Evolutionary conservation across 164 flowering plant genomes (phyloP).

Genomic region (Aristolochia californica): DNA sequence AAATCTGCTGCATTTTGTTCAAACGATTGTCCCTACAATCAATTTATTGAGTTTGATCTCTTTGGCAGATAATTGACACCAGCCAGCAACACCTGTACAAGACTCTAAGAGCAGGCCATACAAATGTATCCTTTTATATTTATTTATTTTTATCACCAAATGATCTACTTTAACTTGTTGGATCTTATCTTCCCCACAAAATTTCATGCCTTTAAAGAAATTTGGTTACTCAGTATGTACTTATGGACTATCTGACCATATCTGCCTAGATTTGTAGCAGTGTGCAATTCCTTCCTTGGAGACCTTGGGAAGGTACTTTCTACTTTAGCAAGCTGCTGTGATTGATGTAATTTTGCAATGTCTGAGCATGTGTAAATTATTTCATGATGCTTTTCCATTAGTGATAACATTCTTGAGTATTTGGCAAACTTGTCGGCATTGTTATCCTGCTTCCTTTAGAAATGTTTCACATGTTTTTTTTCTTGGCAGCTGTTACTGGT

Average conservation of each 20-base stretch:
- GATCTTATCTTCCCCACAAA: background rate
- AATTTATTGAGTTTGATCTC: conserved; percentile 12
- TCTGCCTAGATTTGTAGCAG: conserved; percentile 74
- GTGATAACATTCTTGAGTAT: too few relatives aligned
- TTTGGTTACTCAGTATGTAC: background rate
- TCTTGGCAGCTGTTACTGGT: conserved; percentile 71
- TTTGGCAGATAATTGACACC: conserved; percentile 71
- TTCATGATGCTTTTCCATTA: too few relatives aligned
- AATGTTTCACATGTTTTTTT: background rate
- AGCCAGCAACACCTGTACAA: conserved; percentile 63
- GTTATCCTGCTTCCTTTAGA: background rate
- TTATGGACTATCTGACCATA: conserved; percentile 20
- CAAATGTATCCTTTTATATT: conserved; percentile 69
- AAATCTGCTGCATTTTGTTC: too few relatives aligned
- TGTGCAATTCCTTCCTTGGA: conserved; percentile 92
- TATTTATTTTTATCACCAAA: background rate
- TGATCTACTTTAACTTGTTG: background rate
- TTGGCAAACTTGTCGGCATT: too few relatives aligned
- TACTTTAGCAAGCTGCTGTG: background rate
- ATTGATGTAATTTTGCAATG: background rate
- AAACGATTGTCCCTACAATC: too few relatives aligned
- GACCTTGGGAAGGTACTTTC: conserved; percentile 85
- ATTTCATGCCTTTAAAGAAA: background rate
- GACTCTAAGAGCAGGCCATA: conserved; percentile 75
- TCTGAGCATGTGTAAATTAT: too few relatives aligned